Evolutionary conservation across 768 basidiomycete genomes (phyloP).

Genomic region (Suillus plorans): DNA sequence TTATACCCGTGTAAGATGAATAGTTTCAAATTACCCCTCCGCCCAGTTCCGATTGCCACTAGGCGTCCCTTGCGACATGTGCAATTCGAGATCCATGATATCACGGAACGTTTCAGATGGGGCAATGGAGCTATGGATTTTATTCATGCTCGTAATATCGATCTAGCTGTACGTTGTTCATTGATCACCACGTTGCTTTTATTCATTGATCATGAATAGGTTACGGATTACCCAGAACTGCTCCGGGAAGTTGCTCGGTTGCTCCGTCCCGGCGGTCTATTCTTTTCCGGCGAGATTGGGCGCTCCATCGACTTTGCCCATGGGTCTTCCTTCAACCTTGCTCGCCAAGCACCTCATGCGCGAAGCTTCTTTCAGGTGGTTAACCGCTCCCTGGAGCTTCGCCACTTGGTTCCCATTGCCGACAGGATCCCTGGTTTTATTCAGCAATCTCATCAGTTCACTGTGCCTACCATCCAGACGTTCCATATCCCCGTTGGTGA

Average conservation of each 20-base stretch:
- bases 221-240: slow-evolving; percentile 51
- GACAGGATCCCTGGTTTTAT: slow-evolving; percentile 40
- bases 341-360: slow-evolving; percentile 26
- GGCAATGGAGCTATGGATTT: slow-evolving; percentile 56
- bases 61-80: slow-evolving; percentile 61
- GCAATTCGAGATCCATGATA: slow-evolving; percentile 65
- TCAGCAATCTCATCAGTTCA: slow-evolving; percentile 38
- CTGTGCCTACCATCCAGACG: slow-evolving; percentile 32
- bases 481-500: slow-evolving; percentile 56
- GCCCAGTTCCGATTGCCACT: slow-evolving; percentile 69
- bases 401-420: slow-evolving; percentile 41
- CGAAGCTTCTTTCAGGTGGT: slow-evolving; percentile 38
- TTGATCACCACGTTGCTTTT: slow-evolving; percentile 8
- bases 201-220: slow-evolving; percentile 38
- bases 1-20: slow-evolving; percentile 11
- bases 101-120: slow-evolving; percentile 54
- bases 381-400: slow-evolving; percentile 37
- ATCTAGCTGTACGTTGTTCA: slow-evolving; percentile 54
- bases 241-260: slow-evolving; percentile 61
- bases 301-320: slow-evolving; percentile 42
- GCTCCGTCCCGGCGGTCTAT: slow-evolving; percentile 69
- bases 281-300: slow-evolving; percentile 64
- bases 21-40: slow-evolving; percentile 12
- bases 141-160: slow-evolving; percentile 61
- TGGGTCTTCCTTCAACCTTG: slow-evolving; percentile 22